These are phyloP conservation scores for Rhizophora apiculata DNA, from an alignment of 345 rosid genomes.

Conservation along the genomic window DNA sequence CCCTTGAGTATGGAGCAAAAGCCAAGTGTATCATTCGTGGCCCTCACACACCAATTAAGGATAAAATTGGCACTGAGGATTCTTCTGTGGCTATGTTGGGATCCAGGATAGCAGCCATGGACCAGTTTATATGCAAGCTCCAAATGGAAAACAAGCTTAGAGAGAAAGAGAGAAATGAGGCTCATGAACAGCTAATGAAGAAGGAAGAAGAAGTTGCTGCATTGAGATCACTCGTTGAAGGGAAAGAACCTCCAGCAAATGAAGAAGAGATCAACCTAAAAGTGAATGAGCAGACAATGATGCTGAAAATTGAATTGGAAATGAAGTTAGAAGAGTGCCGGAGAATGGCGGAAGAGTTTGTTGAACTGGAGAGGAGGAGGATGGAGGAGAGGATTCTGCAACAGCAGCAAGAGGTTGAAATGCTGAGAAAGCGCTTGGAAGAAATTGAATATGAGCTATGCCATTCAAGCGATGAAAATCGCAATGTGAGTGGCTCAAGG, in stretches of 20 bases:
- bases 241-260: slow-evolving; percentile 46
- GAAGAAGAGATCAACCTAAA: slow-evolving; percentile 75
- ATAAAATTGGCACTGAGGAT: slow-evolving; percentile 60
- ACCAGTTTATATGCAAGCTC: slow-evolving; percentile 74
- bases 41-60: slow-evolving; percentile 68
- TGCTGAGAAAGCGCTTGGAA: slow-evolving; percentile 69
- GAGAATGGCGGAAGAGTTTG: slow-evolving; percentile 79
- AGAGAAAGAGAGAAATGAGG: slow-evolving; percentile 76
- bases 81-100: slow-evolving; percentile 59
- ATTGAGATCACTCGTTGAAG: slow-evolving; percentile 49
- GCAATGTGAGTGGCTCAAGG: slow-evolving; percentile 28
- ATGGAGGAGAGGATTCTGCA: slow-evolving; percentile 89
- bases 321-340: slow-evolving; percentile 72
- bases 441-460: slow-evolving; percentile 63
- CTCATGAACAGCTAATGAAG: slow-evolving; percentile 62
- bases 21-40: slow-evolving; percentile 95
- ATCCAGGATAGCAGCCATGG: slow-evolving; percentile 83
- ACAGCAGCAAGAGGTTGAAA: slow-evolving; percentile 86
- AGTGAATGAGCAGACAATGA: slow-evolving; percentile 59
- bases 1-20: slow-evolving; percentile 96
- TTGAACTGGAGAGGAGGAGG: slow-evolving; percentile 85
- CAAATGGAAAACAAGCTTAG: slow-evolving; percentile 80
- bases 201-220: slow-evolving; percentile 82
- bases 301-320: slow-evolving; percentile 57
- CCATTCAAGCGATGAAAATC: slow-evolving; percentile 34